Evolutionary conservation across 768 basidiomycete genomes (phyloP), one percentile per base, ranked within the genome.

Genomic region (Rickenella mellea): DNA sequence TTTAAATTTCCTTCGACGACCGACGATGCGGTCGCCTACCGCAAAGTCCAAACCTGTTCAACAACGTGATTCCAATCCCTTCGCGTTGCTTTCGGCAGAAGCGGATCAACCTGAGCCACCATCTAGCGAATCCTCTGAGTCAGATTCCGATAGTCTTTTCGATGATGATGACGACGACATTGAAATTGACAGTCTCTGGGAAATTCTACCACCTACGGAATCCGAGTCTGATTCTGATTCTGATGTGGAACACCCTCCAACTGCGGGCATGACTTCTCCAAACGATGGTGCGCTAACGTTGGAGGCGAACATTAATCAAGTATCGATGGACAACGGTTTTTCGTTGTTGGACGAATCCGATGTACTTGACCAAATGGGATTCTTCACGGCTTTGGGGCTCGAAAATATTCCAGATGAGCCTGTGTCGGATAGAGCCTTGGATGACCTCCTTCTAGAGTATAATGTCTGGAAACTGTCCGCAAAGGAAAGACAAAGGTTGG

Each of bases 381-480:
- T 74, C 48, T 73, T 76, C 43, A 39, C 15, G 1, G 55, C 53
- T 0, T 57, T 70, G 6, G 71, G 67, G 1, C 59, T 58, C 21
- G 36, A 50, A 2, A 42, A 30, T 1, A 44, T 68, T 7, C 77
- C 76, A 1, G 28, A 43, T 0, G 41, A 69, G 3, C 75, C 75
- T 3, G 33, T 43, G 0, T 43, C 53, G 0, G 36, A 52, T 48
- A 68, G 74, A 1, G 37, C 58, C 2, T 35, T 80, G 9, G 54
- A 60, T 1, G 51, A 48, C 3, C 59, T 78, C 10, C 56, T 74
- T 2, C 38, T 53, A 0, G 48, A 51, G 11, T 62, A 51, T 1
- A 53, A 63, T 24, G 61, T 81, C 15, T 85, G 82, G 83, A 39
- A 46, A 0, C 67, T 81, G 67, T 76, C 76, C 3, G 32, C 31